Evolutionary conservation across 202 grass and related monocot species (phyloP), one percentile per base, ranked within the genome.

Genomic region (Cymbopogon flexuosus): DNA sequence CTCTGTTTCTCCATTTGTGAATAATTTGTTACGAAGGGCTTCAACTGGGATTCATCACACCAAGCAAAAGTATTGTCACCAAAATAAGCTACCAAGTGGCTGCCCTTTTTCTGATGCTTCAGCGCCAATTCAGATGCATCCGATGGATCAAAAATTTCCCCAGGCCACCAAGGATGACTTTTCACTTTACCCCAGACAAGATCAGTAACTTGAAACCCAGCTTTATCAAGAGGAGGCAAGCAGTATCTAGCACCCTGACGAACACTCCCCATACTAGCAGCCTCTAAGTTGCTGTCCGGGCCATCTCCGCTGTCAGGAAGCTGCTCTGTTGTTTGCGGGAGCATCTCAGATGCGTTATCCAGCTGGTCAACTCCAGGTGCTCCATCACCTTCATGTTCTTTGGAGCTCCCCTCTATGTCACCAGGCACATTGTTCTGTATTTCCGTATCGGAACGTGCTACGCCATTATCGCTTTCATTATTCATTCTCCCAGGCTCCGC

Each of bases 91-190:
- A 98, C 92, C 82, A 98, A 83, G 79, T 84, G 79, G 73, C 60
- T 72, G 8, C 78, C 88, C 66, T 86, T 94, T 36, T 81, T 94
- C 67, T 89, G 81, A 77, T 88, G 79, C 59, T 86, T 91, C 72
- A 89, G 22, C 10, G 90, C 95, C 78, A 89, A 51, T 8, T 89
- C 89, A 58, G 95, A 98, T 14, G 92, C 95, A 62, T 89, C 81
- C 31, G 90, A 84, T 16, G 84, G 78, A 76, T 91, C 84, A 54
- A 95, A 91, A 52, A 98, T 94, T 82, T 91, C 88, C 23, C 92
- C 95, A 69, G 95, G 95, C 92, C 95, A 98, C 95, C 95, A 98
- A 73, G 95, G 95, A 75, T 93, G 92, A 35, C 92, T 91, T 75
- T 86, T 94, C 21, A 98, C 95, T 78, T 98, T 98, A 61, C 88